Percentiles rank a stretch among this genome's conserved stretches.
phyloP scores from a whole-genome alignment of 1,284 basidiomycete species.

The Papiliotrema laurentii region DNA sequence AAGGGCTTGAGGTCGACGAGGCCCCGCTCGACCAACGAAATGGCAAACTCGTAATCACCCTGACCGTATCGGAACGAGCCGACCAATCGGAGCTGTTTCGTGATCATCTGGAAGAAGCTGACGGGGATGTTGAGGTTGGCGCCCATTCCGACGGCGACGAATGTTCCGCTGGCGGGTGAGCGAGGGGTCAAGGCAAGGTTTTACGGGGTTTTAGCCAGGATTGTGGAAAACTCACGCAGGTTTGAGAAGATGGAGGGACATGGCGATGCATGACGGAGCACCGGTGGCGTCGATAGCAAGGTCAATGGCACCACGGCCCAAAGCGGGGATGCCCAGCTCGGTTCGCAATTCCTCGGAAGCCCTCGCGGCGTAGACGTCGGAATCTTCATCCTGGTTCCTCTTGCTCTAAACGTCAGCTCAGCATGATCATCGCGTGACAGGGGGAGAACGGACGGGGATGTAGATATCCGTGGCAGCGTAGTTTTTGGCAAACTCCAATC shows the following conservation, averaged over 20 bases:
- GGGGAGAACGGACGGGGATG: conserved; percentile 54
- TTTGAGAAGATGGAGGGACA: conserved; percentile 57
- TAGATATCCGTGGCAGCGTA: conserved; percentile 82
- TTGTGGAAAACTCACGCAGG: conserved; percentile 51
- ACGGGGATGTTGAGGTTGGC: conserved; percentile 33
- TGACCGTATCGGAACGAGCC: conserved; percentile 49
- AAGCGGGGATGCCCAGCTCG: conserved; percentile 49
- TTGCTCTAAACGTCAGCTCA: conserved; percentile 25
- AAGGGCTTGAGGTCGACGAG: conserved; percentile 54
- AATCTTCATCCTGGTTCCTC: conserved; percentile 61
- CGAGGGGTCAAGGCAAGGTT: background rate
- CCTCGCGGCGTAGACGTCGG: conserved; percentile 60
- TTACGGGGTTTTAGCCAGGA: background rate
- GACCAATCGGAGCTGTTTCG: conserved; percentile 43
- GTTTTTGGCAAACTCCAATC: conserved; percentile 80
- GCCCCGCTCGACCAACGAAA: conserved; percentile 54
- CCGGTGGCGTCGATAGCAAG: conserved; percentile 60
- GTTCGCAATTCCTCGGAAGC: conserved; percentile 48
- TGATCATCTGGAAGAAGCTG: conserved; percentile 42
- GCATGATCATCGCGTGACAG: background rate
- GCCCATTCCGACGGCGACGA: conserved; percentile 48
- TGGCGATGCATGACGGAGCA: conserved; percentile 60
- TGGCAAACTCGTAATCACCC: conserved; percentile 52
- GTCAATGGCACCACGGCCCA: conserved; percentile 53
- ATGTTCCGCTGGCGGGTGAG: conserved; percentile 32